A percentile compares a stretch with the other conserved stretches of the same genome.
phyloP scores from a whole-genome alignment of 2,329 filamentous ascomycete genomes.

The Arthrobotrys sinensis region DNA sequence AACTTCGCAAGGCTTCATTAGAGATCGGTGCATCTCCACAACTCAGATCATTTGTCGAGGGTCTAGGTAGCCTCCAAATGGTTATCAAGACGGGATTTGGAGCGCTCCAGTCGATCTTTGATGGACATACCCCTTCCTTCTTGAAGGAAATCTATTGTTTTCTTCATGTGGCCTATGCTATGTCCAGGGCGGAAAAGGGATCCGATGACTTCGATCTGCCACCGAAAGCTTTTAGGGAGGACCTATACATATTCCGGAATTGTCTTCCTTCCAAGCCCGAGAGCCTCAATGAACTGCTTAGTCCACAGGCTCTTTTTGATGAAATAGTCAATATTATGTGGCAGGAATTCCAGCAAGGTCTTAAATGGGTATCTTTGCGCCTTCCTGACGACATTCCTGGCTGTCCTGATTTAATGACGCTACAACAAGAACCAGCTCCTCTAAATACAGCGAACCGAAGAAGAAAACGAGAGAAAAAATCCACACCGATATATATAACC shows the following conservation, averaged over 20 bases:
- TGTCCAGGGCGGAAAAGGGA: conserved; percentile 28
- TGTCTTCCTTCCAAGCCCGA: conserved; percentile 6
- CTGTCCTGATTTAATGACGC: too few species aligned
- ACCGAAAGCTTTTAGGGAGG: conserved; percentile 5
- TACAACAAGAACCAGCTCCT: too few species aligned
- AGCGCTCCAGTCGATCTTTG: conserved; percentile 15
- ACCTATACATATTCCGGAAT: conserved; percentile 26
- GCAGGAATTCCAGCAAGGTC: conserved; percentile 31
- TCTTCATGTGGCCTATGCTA: conserved; percentile 46
- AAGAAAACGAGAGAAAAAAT: too few species aligned
- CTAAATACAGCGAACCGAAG: too few species aligned
- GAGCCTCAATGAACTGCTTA: background rate
- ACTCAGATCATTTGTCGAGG: conserved; percentile 18
- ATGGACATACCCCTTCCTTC: background rate
- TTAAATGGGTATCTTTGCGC: conserved; percentile 28
- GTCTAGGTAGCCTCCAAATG: background rate
- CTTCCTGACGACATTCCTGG: too few species aligned
- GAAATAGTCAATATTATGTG: conserved; percentile 36
- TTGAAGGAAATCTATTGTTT: conserved; percentile 38
- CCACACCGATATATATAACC: too few species aligned
- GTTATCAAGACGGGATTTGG: conserved; percentile 24
- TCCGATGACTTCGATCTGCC: conserved; percentile 11
- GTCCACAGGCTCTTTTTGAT: conserved; percentile 36
- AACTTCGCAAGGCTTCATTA: conserved; percentile 18
- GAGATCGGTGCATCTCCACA: conserved; percentile 17